These are phyloP conservation scores for Bertia moriformis DNA, from an alignment of 2,329 filamentous ascomycete species.

Conservation along the genomic window DNA sequence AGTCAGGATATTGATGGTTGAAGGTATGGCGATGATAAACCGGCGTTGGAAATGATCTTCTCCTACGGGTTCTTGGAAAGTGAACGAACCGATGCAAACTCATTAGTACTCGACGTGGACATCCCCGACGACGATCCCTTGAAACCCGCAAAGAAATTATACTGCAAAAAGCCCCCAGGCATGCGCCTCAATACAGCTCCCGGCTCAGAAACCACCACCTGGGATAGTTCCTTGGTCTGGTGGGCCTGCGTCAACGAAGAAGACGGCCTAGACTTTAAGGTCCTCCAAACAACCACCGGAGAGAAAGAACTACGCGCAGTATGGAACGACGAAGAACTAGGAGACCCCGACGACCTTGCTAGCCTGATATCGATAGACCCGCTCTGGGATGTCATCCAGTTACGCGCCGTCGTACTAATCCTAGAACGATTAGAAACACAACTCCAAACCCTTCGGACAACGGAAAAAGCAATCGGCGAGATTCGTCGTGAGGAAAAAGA, in stretches of 20 bases:
- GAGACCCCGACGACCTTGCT: neutral
- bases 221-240: constrained; percentile 48
- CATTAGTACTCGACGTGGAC: constrained; percentile 20
- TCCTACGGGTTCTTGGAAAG: constrained; percentile 44
- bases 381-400: constrained; percentile 40
- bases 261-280: constrained; percentile 44
- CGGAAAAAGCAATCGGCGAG: neutral
- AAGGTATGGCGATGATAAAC: constrained; percentile 46
- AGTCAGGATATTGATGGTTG: constrained; percentile 7
- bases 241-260: constrained; percentile 47
- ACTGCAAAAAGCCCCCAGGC: constrained; percentile 37
- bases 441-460: neutral
- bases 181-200: constrained; percentile 27
- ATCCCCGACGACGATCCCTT: constrained; percentile 36
- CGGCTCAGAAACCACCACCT: constrained; percentile 17
- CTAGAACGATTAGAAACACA: neutral
- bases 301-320: constrained; percentile 32
- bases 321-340: constrained; percentile 28
- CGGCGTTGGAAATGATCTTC: constrained; percentile 51
- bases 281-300: constrained; percentile 37
- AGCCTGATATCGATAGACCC: constrained; percentile 5
- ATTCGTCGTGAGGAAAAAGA: neutral
- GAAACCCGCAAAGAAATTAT: constrained; percentile 32
- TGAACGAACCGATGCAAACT: neutral
- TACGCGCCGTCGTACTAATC: constrained; percentile 25